These are phyloP conservation scores for Baeospora myosura DNA, from an alignment of 1,284 basidiomycete species.

Conservation along the genomic window DNA sequence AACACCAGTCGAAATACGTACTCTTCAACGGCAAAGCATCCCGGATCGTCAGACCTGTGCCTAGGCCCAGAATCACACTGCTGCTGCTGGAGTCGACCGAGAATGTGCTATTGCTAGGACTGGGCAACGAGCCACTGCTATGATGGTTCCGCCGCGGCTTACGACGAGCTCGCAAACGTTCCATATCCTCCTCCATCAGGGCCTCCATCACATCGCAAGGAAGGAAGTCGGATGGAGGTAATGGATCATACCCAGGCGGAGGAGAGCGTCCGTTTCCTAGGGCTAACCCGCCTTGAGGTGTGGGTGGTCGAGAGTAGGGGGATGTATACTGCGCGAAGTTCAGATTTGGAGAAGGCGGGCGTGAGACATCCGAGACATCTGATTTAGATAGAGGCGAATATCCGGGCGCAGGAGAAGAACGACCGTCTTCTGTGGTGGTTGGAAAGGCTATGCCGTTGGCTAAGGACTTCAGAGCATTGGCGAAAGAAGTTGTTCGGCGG, in stretches of 20 bases:
- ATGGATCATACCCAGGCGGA: slow-evolving; percentile 21
- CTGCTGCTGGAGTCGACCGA: slow-evolving; percentile 61
- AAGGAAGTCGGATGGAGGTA: slow-evolving; percentile 41
- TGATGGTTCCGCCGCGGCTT: slow-evolving; percentile 33
- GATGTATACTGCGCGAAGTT: slow-evolving; percentile 70
- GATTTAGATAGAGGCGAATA: slow-evolving; percentile 18
- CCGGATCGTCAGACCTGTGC: slow-evolving; percentile 63
- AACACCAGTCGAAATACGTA: slow-evolving; percentile 92
- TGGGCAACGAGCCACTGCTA: slow-evolving; percentile 35
- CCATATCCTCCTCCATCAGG: slow-evolving; percentile 87
- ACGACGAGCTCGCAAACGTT: slow-evolving; percentile 68
- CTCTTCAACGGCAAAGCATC: slow-evolving; percentile 85
- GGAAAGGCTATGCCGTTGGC: slow-evolving; percentile 69
- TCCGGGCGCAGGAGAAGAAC: slow-evolving; percentile 33
- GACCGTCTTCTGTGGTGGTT: slow-evolving; percentile 43
- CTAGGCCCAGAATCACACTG: slow-evolving; percentile 64
- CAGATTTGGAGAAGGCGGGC: slow-evolving; percentile 70
- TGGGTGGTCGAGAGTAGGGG: slow-evolving; percentile 54
- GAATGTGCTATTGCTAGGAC: slow-evolving; percentile 68
- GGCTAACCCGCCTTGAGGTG: slow-evolving; percentile 26
- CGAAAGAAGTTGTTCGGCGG: slow-evolving; percentile 78
- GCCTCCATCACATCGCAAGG: slow-evolving; percentile 80
- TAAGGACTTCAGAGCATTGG: slow-evolving; percentile 72
- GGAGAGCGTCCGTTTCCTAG: no score
- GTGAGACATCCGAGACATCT: slow-evolving; percentile 41